Evolutionary conservation across 1,284 basidiomycete species (phyloP).

Genomic region (Ustilago crameri): DNA sequence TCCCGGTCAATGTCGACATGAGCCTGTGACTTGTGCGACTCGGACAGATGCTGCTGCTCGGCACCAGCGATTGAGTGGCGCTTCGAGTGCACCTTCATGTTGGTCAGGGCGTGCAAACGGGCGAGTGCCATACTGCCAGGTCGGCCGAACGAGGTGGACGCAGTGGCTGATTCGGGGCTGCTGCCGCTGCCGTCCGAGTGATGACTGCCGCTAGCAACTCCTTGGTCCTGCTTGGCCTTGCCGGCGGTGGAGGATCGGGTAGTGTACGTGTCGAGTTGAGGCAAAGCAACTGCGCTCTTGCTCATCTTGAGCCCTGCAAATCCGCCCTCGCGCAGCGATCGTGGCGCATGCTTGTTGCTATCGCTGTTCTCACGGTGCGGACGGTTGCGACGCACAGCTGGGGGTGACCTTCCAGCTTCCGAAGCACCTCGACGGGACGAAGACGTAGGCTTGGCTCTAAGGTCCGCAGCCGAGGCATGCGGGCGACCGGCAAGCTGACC

Average conservation of each 20-base stretch:
- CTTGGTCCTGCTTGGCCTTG: conserved; percentile 38
- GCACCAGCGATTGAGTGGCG: conserved; percentile 25
- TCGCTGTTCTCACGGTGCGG: conserved; percentile 37
- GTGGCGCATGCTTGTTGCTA: conserved; percentile 23
- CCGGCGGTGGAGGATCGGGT: conserved; percentile 67
- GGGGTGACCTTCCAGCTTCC: conserved; percentile 29
- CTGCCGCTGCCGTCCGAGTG: conserved; percentile 38
- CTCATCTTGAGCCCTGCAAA: conserved; percentile 69
- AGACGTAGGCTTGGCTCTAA: conserved; percentile 32
- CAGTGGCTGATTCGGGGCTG: conserved; percentile 37
- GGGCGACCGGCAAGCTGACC: conserved; percentile 56
- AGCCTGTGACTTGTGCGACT: conserved; percentile 20
- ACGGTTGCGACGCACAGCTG: conserved; percentile 25
- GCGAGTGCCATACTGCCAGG: conserved; percentile 48
- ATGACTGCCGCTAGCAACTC: conserved; percentile 17
- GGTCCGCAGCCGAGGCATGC: conserved; percentile 59
- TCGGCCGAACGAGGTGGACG: conserved; percentile 22
- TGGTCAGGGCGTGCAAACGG: conserved; percentile 39
- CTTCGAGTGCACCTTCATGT: conserved; percentile 45
- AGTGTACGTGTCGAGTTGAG: conserved; percentile 71
- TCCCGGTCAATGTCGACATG: conserved; percentile 32
- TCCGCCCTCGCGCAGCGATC: conserved; percentile 35
- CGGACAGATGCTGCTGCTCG: conserved; percentile 12
- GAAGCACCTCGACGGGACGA: conserved; percentile 16
- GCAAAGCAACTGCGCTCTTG: conserved; percentile 76